Evolutionary conservation across 2,329 filamentous ascomycete species (phyloP), one percentile per base, ranked within the genome.

Genomic region (Plenodomus lindquistii): DNA sequence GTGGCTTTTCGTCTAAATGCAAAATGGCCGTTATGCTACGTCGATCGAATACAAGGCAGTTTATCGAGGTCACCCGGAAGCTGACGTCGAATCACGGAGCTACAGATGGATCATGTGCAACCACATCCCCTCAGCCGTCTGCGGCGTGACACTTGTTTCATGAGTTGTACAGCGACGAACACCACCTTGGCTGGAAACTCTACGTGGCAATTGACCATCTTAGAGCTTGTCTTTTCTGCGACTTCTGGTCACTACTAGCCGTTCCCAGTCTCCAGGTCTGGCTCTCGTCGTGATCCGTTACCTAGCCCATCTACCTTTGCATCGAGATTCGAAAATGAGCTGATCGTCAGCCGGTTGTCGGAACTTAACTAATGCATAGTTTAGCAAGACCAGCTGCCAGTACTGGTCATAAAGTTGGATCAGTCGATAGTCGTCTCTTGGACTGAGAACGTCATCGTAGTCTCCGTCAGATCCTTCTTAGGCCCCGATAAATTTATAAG

Each of bases 61-160:
- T 52, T 57, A 55, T 65, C 64, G 51, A 68, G 68, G 69, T 72
- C 69, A 72, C 65, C 66, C 65, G 69, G 40, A 53, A 45, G 13
- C 37, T 17, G 41, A 36, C 42, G 57, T 60, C 67, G 62, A 72
- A 72, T 70, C 68, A 66, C 57, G 47, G 49, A 51, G 55, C 61
- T 43, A 59, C 62, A 65, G 63, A 55, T 51, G 50, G 52, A 67
- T 72, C 69, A 71, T 67, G 68, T 71, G 69, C 67, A 47, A 69
- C 68, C 41, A 42, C 47, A 24, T n/a, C 53, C 46, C 49, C 45
- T 53, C 56, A 46, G 50, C 57, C 57, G 40, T 44, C 62, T 62
- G 60, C 66, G 54, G 63, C 65, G 57, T 71, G 64, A 71, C 65
- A 49, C 60, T 50, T 63, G 66, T 71, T 70, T 72, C 68, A 70